Conservation (phyloP, 2,329 filamentous ascomycete species). For the Stachybotrys elegans region DNA sequence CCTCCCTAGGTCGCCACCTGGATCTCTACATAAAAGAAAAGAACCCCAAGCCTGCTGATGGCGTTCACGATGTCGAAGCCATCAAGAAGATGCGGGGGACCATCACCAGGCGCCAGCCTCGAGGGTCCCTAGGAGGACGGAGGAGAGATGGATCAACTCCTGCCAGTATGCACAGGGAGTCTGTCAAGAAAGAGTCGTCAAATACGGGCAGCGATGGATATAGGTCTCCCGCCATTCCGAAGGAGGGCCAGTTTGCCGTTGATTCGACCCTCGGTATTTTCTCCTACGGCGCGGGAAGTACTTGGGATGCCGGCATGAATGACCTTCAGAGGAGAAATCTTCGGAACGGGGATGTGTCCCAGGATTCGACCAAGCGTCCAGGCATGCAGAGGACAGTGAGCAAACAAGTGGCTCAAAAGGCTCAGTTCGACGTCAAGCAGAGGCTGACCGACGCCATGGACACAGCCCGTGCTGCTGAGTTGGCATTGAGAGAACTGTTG, state of each 20-base stretch:
- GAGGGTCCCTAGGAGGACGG: slow-evolving; percentile 56
- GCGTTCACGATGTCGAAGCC: slow-evolving; percentile 83
- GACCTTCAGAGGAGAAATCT: slow-evolving; percentile 50
- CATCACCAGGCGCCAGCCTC: slow-evolving; percentile 81
- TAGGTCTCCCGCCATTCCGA: slow-evolving; percentile 33
- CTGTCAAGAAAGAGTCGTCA: slow-evolving; percentile 32
- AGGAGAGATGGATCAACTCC: slow-evolving; percentile 54
- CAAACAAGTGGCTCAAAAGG: slow-evolving; percentile 51
- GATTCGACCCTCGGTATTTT: slow-evolving; percentile 47
- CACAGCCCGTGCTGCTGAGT: slow-evolving; percentile 74
- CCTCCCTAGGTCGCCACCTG: slow-evolving; percentile 85
- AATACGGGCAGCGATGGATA: slow-evolving; percentile 32
- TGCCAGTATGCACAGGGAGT: slow-evolving; percentile 41
- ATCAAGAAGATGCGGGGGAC: slow-evolving; percentile 77
- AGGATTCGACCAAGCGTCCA: slow-evolving; percentile 28
- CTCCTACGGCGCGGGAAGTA: slow-evolving; percentile 52
- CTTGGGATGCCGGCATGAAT: slow-evolving; percentile 76
- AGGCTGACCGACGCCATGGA: slow-evolving; percentile 67
- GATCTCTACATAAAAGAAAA: slow-evolving; percentile 92
- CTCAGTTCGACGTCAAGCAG: slow-evolving; percentile 59
- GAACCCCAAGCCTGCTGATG: slow-evolving; percentile 83
- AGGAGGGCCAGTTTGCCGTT: slow-evolving; percentile 36
- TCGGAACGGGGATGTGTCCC: slow-evolving; percentile 26
- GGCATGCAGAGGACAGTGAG: slow-evolving; percentile 37
- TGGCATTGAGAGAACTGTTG: slow-evolving; percentile 78